Percentiles rank a stretch among this genome's conserved stretches.
These are phyloP conservation scores for Cryptococcus depauperatus DNA, from an alignment of 1,284 basidiomycete genomes.

Conservation along the genomic window DNA sequence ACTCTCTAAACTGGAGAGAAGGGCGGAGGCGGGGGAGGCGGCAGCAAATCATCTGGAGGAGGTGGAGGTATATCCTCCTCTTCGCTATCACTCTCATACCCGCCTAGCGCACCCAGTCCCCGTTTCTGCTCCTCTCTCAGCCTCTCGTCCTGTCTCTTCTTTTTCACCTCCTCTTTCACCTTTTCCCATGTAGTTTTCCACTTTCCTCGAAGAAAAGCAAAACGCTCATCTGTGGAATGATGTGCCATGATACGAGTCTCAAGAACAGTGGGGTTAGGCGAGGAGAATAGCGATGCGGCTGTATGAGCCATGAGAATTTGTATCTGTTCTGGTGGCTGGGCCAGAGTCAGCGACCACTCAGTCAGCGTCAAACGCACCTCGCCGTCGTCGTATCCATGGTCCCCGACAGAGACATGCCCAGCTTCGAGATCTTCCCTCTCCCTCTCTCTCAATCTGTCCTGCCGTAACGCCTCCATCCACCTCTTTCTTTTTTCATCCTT, in stretches of 20 bases:
- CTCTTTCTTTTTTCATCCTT: slow-evolving; percentile 57
- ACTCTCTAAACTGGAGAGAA: no score
- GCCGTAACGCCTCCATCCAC: slow-evolving; percentile 55
- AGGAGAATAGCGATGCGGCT: slow-evolving; percentile 56
- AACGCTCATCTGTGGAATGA: slow-evolving; percentile 59
- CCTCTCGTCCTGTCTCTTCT: slow-evolving; percentile 8
- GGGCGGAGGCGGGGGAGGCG: slow-evolving; percentile 14
- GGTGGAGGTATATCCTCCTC: slow-evolving; percentile 17
- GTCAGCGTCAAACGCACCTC: slow-evolving; percentile 48
- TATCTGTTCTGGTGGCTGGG: slow-evolving; percentile 60
- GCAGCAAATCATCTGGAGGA: slow-evolving; percentile 6
- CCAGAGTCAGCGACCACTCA: background rate
- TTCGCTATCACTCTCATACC: slow-evolving; percentile 39
- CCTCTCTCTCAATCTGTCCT: slow-evolving; percentile 55
- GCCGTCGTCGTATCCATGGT: slow-evolving; percentile 57
- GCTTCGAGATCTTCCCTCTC: slow-evolving; percentile 21
- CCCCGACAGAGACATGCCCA: slow-evolving; percentile 1
- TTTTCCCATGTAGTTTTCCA: slow-evolving; percentile 58
- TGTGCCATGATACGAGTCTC: slow-evolving; percentile 83
- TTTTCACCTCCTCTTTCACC: slow-evolving; percentile 14
- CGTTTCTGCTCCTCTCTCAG: slow-evolving; percentile 12
- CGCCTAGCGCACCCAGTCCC: slow-evolving; percentile 32
- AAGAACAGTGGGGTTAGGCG: slow-evolving; percentile 65
- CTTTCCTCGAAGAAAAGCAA: slow-evolving; percentile 68
- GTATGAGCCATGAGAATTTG: slow-evolving; percentile 65